A percentile compares a stretch with the other conserved stretches of the same genome.
Conservation (phyloP, 331 rosid genomes). For the Malus hybrid region DNA sequence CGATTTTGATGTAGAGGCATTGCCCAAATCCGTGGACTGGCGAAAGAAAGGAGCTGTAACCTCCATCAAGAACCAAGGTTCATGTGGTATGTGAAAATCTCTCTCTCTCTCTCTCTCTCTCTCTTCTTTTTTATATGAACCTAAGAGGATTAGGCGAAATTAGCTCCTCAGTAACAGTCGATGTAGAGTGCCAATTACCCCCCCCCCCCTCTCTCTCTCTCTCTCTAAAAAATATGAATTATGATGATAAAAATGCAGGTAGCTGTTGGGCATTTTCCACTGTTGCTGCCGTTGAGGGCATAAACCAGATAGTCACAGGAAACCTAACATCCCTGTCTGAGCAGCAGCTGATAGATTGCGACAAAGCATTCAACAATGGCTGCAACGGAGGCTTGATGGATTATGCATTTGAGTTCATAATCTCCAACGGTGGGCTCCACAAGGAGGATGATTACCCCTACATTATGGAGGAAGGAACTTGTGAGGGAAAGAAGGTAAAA, state of each 20-base stretch:
- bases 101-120: conserved; percentile 1
- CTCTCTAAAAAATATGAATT: background rate
- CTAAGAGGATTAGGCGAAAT: too few species aligned
- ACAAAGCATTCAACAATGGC: conserved; percentile 41
- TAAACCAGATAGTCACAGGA: conserved; percentile 50
- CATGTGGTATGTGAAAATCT: conserved; percentile 37
- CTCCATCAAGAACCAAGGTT: conserved; percentile 51
- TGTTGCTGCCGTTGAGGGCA: conserved; percentile 45
- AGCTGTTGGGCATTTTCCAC: conserved; percentile 65
- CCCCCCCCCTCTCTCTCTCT: background rate
- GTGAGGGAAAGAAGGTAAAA: conserved; percentile 38
- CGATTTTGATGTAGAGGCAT: conserved; percentile 22
- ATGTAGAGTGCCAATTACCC: too few species aligned
- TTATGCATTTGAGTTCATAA: conserved; percentile 42
- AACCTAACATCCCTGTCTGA: conserved; percentile 49
- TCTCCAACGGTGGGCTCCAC: conserved; percentile 41
- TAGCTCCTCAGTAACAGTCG: too few species aligned
- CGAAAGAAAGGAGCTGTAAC: conserved; percentile 56
- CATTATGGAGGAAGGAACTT: conserved; percentile 48
- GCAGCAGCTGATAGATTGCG: conserved; percentile 52
- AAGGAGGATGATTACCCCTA: conserved; percentile 52
- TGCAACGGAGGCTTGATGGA: conserved; percentile 55
- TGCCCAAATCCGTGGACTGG: conserved; percentile 52
- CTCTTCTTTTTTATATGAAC: too few species aligned
- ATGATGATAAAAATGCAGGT: conserved; percentile 21